Evolutionary conservation across 169 alveolate genomes (phyloP).

Genomic region (Plasmodium coatneyi): DNA sequence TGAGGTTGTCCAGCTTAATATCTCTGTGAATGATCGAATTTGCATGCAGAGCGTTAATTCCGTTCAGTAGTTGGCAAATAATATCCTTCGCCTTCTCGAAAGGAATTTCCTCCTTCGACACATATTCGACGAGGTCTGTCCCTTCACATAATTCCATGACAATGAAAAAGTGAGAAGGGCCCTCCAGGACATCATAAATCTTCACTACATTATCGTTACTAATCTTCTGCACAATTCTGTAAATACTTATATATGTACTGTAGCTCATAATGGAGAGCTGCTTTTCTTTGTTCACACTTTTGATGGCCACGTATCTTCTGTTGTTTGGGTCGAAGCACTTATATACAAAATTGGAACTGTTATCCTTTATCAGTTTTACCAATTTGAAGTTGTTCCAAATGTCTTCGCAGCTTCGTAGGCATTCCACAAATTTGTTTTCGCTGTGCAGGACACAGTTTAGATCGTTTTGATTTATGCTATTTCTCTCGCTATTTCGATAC

Average conservation of each 20-base stretch:
- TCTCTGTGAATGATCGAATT: constrained; percentile 64
- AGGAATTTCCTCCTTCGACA: constrained; percentile 49
- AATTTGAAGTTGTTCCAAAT: constrained; percentile 38
- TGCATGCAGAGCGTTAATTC: constrained; percentile 53
- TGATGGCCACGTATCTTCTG: constrained; percentile 40
- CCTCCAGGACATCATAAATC: constrained; percentile 63
- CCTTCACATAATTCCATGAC: constrained; percentile 73
- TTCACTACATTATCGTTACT: constrained; percentile 47
- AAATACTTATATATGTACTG: constrained; percentile 42
- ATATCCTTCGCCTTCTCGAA: constrained; percentile 54
- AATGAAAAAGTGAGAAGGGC: constrained; percentile 43
- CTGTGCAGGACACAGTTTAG: not conserved
- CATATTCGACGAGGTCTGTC: constrained; percentile 72
- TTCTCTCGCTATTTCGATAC: not conserved
- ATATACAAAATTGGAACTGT: constrained; percentile 41
- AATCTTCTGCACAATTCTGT: constrained; percentile 45
- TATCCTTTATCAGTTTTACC: constrained; percentile 39
- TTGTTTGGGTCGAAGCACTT: constrained; percentile 45
- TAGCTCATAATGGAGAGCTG: constrained; percentile 71
- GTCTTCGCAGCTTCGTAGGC: constrained; percentile 50
- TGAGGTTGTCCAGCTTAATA: constrained; percentile 52
- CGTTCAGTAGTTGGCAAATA: constrained; percentile 46
- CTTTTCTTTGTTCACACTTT: constrained; percentile 51
- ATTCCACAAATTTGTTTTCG: constrained; percentile 14
- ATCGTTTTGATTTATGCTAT: not conserved